Conservation (phyloP, 1,284 basidiomycete genomes). For the Coriolopsis trogii region DNA sequence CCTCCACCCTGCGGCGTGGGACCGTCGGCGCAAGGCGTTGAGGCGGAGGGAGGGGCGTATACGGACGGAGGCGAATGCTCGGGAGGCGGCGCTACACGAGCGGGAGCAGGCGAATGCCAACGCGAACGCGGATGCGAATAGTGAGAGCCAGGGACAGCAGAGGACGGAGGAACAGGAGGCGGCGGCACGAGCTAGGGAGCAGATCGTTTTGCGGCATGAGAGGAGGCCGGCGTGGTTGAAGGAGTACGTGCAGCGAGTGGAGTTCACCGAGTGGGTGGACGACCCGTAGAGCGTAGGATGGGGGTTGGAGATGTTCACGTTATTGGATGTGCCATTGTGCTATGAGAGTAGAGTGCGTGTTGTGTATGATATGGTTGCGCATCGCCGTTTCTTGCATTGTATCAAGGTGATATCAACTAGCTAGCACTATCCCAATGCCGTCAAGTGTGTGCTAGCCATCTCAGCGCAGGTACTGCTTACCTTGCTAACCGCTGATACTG, state of each 20-base stretch:
- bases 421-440: too few species aligned
- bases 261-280: conserved; percentile 70
- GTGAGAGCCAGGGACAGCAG: not conserved
- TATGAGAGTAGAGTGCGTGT: too few species aligned
- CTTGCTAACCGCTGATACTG: too few species aligned
- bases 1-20: conserved; percentile 76
- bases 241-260: conserved; percentile 66
- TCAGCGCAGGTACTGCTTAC: too few species aligned
- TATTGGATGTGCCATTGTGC: too few species aligned
- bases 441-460: too few species aligned
- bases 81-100: conserved; percentile 37
- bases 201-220: conserved; percentile 49
- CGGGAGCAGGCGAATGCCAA: conserved; percentile 38
- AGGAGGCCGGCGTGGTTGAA: conserved; percentile 64
- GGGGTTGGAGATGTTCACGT: too few species aligned
- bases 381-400: too few species aligned
- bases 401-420: too few species aligned
- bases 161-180: conserved; percentile 34
- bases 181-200: conserved; percentile 40
- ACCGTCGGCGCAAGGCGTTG: conserved; percentile 62
- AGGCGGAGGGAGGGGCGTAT: conserved; percentile 67
- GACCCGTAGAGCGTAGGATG: conserved; percentile 51
- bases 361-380: too few species aligned
- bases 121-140: conserved; percentile 7
- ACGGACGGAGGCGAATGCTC: conserved; percentile 63